Evolutionary conservation across 306 rosid genomes (phyloP), one percentile per base, ranked within the genome.

Genomic region (Cucumis sativus): DNA sequence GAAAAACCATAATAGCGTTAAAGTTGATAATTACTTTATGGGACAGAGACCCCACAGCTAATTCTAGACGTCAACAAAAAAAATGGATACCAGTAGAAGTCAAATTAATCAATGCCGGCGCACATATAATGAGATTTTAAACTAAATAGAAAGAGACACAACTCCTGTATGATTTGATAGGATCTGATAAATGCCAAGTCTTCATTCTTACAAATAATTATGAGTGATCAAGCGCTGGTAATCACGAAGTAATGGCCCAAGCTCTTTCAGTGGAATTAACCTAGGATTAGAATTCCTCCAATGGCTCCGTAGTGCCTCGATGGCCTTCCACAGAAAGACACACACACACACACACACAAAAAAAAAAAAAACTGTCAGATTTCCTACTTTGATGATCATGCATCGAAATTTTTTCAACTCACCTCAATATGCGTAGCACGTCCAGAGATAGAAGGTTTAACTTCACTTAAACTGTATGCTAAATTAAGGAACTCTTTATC

Each of bases 231-330:
- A 85, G 54, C 94, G 92, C 61, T 90, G 97, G 82, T 90, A 92
- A 76, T 92, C 97, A 76, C 94, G 92, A 85, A 95, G 96, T 83
- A 95, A 79, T 17, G 98, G 96, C 67, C 97, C 97, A 56, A 95
- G 84, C 87, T 95, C 98, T 84, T 84, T 88, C 64, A 95, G 89
- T 77, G 84, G 89, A 78, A 95, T 76, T n/a, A 61, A 84, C 71
- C 82, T 85, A 51, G 97, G 89, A 78, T 85, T 82, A 82, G 93
- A 87, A 73, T 79, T 88, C 84, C 86, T 87, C 98, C 98, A 95
- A 45, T 84, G 90, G 47, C 88, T 90, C 12, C 97, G 96, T 68
- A 95, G 92, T 47, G 87, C 89, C 84, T 85, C 87, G 70, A 79
- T 82, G 51, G 86, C 95, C 89, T 86, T 67, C 41, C 33, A 58